Evolutionary conservation across 371 early-diverging fungal species (phyloP).

Genomic region (Lichtheimia hyalospora): DNA sequence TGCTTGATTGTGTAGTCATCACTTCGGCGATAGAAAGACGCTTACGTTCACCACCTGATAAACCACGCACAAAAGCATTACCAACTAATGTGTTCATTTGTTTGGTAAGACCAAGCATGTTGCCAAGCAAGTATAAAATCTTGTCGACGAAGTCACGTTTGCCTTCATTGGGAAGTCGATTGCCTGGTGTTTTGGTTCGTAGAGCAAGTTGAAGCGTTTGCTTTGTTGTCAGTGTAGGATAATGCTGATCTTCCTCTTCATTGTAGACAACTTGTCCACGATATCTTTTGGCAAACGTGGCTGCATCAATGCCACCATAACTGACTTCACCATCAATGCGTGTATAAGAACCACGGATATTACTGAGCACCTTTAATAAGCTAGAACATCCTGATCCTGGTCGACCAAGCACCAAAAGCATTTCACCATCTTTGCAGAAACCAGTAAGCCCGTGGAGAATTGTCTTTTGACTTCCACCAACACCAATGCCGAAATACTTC

Average conservation of each 20-base stretch:
- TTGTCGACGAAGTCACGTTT: slow-evolving; percentile 44
- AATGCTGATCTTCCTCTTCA: slow-evolving; percentile 73
- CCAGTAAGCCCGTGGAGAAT: slow-evolving; percentile 61
- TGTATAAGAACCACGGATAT: slow-evolving; percentile 59
- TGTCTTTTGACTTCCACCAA: slow-evolving; percentile 1
- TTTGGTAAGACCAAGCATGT: slow-evolving; percentile 72
- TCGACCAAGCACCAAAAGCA: slow-evolving; percentile 71
- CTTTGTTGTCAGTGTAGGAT: slow-evolving; percentile 65
- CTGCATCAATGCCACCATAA: slow-evolving; percentile 60
- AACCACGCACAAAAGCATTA: slow-evolving; percentile 78
- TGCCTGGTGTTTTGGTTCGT: slow-evolving; percentile 65
- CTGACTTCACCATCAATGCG: slow-evolving; percentile 52
- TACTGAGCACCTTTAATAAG: slow-evolving; percentile 65
- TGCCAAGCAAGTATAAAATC: slow-evolving; percentile 55
- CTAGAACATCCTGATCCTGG: slow-evolving; percentile 75
- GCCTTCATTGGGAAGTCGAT: slow-evolving; percentile 44
- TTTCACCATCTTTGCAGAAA: slow-evolving; percentile 65
- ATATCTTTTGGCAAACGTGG: slow-evolving; percentile 50
- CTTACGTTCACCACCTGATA: slow-evolving; percentile 89
- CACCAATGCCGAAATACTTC: slow-evolving; percentile 21
- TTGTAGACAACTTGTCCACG: slow-evolving; percentile 67
- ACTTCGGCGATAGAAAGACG: slow-evolving; percentile 88
- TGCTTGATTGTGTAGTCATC: slow-evolving; percentile 70
- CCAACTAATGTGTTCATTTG: slow-evolving; percentile 82
- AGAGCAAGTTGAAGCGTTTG: slow-evolving; percentile 69